These are phyloP conservation scores for Stachybotrys elegans DNA, from an alignment of 2,329 filamentous ascomycete genomes.

Conservation along the genomic window DNA sequence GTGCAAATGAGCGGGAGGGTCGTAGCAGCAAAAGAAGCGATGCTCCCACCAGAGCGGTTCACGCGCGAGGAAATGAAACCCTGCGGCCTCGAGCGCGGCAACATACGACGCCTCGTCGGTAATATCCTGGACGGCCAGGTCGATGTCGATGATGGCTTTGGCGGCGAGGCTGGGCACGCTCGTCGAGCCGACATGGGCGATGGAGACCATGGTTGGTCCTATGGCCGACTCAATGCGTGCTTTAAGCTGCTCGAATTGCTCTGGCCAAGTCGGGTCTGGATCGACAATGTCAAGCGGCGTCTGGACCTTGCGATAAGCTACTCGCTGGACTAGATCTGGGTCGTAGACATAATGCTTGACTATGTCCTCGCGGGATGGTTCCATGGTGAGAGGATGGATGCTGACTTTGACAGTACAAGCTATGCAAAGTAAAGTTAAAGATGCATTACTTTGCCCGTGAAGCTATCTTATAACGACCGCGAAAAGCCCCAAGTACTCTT, in stretches of 20 bases:
- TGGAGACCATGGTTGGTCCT: conserved; percentile 25
- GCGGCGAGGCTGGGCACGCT: conserved; percentile 43
- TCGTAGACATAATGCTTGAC: conserved; percentile 20
- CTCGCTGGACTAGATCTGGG: conserved; percentile 14
- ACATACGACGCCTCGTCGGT: conserved; percentile 37
- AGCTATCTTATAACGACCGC: no score
- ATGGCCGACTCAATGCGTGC: conserved; percentile 29
- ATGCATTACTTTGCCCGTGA: no score
- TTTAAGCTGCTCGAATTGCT: conserved; percentile 22
- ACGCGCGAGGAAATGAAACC: conserved; percentile 40
- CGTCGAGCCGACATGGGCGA: conserved; percentile 46
- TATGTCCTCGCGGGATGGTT: conserved; percentile 16
- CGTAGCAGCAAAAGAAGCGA: conserved; percentile 35
- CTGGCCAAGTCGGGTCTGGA: conserved; percentile 31
- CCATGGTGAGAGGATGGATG: conserved; percentile 18
- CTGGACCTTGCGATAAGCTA: conserved; percentile 18
- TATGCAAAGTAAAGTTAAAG: no score
- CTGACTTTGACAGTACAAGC: neutral
- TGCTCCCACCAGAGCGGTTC: conserved; percentile 44
- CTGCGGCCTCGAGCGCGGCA: conserved; percentile 32
- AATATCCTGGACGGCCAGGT: conserved; percentile 37
- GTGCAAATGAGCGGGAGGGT: conserved; percentile 20
- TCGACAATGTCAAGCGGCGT: conserved; percentile 26
- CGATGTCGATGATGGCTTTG: conserved; percentile 48
- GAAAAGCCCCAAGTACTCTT: no score